These are phyloP conservation scores for Carallia pectinifolia DNA, from an alignment of 345 rosid species.

Conservation along the genomic window DNA sequence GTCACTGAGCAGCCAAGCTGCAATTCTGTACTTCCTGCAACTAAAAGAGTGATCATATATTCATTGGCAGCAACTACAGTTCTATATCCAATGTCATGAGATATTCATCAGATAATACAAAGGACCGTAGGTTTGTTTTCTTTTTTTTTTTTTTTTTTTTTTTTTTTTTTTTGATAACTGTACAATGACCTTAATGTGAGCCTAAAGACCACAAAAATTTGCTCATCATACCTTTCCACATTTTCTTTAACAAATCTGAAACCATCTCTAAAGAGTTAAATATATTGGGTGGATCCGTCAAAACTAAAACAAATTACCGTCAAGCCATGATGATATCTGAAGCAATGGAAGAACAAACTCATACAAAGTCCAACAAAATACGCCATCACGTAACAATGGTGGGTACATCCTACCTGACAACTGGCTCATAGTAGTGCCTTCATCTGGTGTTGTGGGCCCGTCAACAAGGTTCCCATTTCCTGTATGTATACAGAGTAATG, in stretches of 20 bases:
- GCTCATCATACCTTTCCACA: neutral
- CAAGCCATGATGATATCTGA: neutral
- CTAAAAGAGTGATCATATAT: neutral
- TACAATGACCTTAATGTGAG: neutral
- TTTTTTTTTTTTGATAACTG: no score
- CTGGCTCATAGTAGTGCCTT: slow-evolving; percentile 22
- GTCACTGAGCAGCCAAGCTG: slow-evolving; percentile 49
- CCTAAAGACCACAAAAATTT: neutral
- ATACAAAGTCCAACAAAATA: neutral
- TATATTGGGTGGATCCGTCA: neutral
- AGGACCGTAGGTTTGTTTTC: no score
- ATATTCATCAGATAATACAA: neutral
- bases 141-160: no score
- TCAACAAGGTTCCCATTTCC: slow-evolving; percentile 26
- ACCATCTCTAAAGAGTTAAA: neutral
- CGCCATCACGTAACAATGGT: slow-evolving; percentile 1
- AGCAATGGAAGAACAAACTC: neutral
- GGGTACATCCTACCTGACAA: slow-evolving; percentile 17
- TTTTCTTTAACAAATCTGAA: neutral
- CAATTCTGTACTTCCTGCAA: slow-evolving; percentile 42
- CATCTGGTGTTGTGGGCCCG: slow-evolving; percentile 33
- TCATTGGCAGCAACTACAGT: no score
- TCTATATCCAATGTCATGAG: neutral
- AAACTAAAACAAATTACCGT: neutral
- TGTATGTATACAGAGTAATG: slow-evolving; percentile 21